Conservation (phyloP, 257 asterid species). For the Solanum commersonii region DNA sequence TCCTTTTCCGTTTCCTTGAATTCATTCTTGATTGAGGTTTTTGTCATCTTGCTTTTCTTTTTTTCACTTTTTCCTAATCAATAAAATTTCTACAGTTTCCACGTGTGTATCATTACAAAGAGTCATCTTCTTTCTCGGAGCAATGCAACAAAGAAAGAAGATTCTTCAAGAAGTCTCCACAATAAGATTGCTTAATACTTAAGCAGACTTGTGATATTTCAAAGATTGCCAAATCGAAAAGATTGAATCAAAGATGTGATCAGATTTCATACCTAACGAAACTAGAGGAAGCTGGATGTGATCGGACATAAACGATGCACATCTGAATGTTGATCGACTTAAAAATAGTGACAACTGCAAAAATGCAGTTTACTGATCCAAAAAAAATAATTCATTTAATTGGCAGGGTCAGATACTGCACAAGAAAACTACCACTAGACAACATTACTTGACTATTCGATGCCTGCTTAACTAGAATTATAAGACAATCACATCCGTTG, state of each 20-base stretch:
- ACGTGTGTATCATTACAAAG: not conserved
- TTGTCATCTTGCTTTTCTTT: not conserved
- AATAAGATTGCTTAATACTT: not conserved
- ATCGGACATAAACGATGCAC: not conserved
- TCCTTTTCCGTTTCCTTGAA: not conserved
- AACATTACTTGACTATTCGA: not conserved
- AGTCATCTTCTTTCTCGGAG: not conserved
- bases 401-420: not conserved
- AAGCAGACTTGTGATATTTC: not conserved
- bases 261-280: not conserved
- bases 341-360: not conserved
- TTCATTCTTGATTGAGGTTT: not conserved
- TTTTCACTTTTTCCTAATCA: not conserved
- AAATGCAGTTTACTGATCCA: not conserved
- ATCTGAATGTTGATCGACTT: not conserved
- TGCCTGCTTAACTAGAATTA: too few relatives aligned
- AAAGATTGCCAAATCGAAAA: not conserved
- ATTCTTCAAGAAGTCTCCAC: not conserved
- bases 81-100: not conserved
- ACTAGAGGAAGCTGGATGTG: not conserved
- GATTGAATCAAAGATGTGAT: not conserved
- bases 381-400: not conserved
- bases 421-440: not conserved
- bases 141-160: not conserved
- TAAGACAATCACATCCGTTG: too few relatives aligned